phyloP scores from a whole-genome alignment of 306 rosid genomes.

The Prinsepia uniflora region DNA sequence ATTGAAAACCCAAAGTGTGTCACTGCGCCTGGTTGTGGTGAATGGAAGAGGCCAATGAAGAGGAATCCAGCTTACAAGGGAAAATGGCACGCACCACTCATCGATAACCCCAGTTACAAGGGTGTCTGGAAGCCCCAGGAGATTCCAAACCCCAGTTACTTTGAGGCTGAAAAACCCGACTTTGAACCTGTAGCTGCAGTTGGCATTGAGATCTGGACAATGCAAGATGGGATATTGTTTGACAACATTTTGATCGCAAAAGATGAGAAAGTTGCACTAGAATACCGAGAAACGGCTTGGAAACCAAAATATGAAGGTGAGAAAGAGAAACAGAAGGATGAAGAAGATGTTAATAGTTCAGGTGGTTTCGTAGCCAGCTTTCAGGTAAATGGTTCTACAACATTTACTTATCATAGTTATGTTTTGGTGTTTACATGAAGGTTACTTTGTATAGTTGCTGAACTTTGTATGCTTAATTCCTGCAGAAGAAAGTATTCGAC shows the following conservation, averaged over 20 bases:
- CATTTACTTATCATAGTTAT: not conserved
- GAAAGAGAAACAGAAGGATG: conserved; percentile 79
- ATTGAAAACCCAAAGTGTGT: conserved; percentile 72
- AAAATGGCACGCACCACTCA: conserved; percentile 90
- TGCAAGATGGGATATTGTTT: conserved; percentile 91
- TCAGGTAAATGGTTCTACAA: conserved; percentile 43
- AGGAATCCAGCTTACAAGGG: conserved; percentile 89
- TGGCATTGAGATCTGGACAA: conserved; percentile 98
- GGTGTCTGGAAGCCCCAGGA: conserved; percentile 89
- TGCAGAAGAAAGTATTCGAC: conserved; percentile 86
- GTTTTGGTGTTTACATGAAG: not conserved
- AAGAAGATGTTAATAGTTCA: conserved; percentile 52
- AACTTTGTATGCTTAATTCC: not conserved
- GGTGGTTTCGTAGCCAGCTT: conserved; percentile 53
- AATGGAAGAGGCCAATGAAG: conserved; percentile 93
- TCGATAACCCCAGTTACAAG: conserved; percentile 83
- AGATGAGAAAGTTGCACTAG: conserved; percentile 66
- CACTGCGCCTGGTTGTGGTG: conserved; percentile 85
- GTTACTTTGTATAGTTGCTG: not conserved
- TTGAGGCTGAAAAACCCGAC: conserved; percentile 66
- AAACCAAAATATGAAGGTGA: conserved; percentile 76
- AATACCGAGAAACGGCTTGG: conserved; percentile 72
- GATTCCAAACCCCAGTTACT: conserved; percentile 82
- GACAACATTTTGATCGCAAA: conserved; percentile 74
- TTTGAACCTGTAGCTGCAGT: conserved; percentile 83